A percentile compares a stretch with the other conserved stretches of the same genome.
Conservation (phyloP, 345 rosid genomes). For the Euphorbia tirucalli region DNA sequence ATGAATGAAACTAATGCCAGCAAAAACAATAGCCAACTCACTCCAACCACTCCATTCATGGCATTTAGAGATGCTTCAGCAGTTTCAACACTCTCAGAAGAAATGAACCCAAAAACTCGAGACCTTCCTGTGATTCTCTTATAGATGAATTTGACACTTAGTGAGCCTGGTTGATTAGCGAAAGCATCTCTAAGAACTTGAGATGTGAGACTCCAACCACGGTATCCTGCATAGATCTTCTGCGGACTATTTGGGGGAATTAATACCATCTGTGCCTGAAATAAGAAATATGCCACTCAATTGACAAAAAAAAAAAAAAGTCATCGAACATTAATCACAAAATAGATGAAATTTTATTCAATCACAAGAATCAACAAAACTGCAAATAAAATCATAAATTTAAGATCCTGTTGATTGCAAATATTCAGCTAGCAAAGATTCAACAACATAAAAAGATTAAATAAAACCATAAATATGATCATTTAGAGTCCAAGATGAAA, state of each 20-base stretch:
- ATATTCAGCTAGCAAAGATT: too few relatives aligned
- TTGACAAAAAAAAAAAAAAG: too few relatives aligned
- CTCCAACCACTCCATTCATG: conserved; percentile 79
- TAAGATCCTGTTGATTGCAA: too few relatives aligned
- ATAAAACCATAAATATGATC: too few relatives aligned
- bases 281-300: too few relatives aligned
- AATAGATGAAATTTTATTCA: too few relatives aligned
- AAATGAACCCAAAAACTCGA: conserved; percentile 77
- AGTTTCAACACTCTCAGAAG: conserved; percentile 66
- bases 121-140: conserved; percentile 74
- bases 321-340: too few relatives aligned
- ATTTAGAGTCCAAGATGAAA: too few relatives aligned
- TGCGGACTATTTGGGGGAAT: conserved; percentile 80
- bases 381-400: too few relatives aligned
- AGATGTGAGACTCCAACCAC: conserved; percentile 76
- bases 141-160: conserved; percentile 81
- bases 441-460: too few relatives aligned
- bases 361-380: too few relatives aligned
- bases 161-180: conserved; percentile 57
- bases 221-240: conserved; percentile 92
- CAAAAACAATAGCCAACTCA: neutral
- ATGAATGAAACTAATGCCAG: neutral
- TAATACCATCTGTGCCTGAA: too few relatives aligned
- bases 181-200: conserved; percentile 71
- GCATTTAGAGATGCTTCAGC: conserved; percentile 54